Evolutionary conservation across 1,284 basidiomycete genomes (phyloP), one percentile per base, ranked within the genome.

Genomic region (Volvariella volvacea): DNA sequence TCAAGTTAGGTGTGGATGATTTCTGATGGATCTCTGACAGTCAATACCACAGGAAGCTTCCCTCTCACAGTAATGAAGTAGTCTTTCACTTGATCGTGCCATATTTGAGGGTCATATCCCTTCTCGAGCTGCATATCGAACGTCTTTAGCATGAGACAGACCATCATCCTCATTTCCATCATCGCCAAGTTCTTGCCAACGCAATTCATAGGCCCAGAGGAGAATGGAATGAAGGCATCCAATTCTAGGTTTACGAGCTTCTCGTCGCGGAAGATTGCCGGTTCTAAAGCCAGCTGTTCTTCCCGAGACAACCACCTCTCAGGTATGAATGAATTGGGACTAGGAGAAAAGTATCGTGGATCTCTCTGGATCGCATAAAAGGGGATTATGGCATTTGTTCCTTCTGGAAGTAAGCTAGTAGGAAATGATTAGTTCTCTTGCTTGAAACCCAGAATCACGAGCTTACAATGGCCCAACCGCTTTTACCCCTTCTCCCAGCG

Each of bases 291-390:
- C 30, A 53, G 41, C 45, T 58, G 53, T 42, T 59, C 43, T 10
- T 59, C 54, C 28, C 50, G 44, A 3, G 57, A 25, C 4, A 67
- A 54, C 66, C 68, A 69, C n/a, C 67, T 56, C 45, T 69, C 66
- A 4, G 68, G 72, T 34, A 67, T 51, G 58, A 71, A 74, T 4
- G 50, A 21, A 9, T 70, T 60, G 1, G 71, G 59, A 2, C 56
- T 47, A 3, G 70, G 70, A 16, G 58, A 63, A 52, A 73, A 74
- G 50, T 68, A 63, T 4, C 61, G 55, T 3, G 67, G 57, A 50
- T 73, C 65, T 12, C 66, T 60, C 32, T 74, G 72, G 4, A 73
- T 45, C 9, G 56, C 43, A 47, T 63, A 70, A 4, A 61, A 61
- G 1, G 65, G 63, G 19, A 68, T 55, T 39, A 64, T 64, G 3